phyloP scores from a whole-genome alignment of 2,329 filamentous ascomycete genomes.

The Cryphonectria parasitica region DNA sequence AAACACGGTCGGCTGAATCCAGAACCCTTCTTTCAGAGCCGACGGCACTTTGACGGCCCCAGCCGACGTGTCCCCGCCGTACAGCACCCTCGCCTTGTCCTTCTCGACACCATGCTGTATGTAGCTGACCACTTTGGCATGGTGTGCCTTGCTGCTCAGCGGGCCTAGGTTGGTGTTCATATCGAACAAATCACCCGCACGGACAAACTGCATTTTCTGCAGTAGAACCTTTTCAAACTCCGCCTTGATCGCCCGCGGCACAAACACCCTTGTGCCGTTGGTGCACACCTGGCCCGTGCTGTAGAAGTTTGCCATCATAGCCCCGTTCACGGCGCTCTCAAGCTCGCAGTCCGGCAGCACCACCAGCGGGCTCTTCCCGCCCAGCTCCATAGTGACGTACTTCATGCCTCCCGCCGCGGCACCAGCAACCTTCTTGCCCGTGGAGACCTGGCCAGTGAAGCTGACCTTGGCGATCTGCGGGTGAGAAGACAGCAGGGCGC shows the following conservation, averaged over 20 bases:
- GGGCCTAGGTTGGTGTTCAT: constrained; percentile 80
- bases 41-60: constrained; percentile 48
- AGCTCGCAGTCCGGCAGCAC: constrained; percentile 80
- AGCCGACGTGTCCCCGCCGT: constrained; percentile 68
- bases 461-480: constrained; percentile 79
- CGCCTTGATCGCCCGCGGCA: constrained; percentile 67
- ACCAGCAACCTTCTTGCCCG: constrained; percentile 79
- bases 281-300: constrained; percentile 91
- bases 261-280: constrained; percentile 86
- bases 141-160: constrained; percentile 73
- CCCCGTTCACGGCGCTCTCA: constrained; percentile 81
- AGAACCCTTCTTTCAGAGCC: constrained; percentile 68
- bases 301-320: constrained; percentile 95
- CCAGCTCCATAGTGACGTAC: constrained; percentile 90
- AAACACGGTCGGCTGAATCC: constrained; percentile 84
- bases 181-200: constrained; percentile 75
- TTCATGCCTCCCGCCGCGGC: constrained; percentile 80
- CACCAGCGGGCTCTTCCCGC: constrained; percentile 82
- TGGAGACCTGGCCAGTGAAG: constrained; percentile 86
- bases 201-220: constrained; percentile 70
- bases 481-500: constrained; percentile 74
- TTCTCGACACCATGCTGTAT: constrained; percentile 73
- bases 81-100: constrained; percentile 75
- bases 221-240: constrained; percentile 71
- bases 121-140: constrained; percentile 77